These are phyloP conservation scores for Starmerella sp. DNA, from an alignment of 805 yeast species.

Conservation along the genomic window DNA sequence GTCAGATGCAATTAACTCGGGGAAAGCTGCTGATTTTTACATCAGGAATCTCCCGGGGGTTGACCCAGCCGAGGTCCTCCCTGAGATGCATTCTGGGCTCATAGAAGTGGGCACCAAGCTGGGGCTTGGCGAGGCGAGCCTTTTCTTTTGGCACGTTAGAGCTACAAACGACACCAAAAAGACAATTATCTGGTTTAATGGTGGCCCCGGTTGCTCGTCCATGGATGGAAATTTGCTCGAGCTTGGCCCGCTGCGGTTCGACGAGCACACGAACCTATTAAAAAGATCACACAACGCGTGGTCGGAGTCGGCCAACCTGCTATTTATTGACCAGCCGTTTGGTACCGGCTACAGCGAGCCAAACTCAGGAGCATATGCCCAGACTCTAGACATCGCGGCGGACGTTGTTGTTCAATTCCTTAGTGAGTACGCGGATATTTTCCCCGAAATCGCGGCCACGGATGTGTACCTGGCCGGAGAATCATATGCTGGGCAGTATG, in stretches of 20 bases:
- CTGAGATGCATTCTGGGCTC: constrained; percentile 47
- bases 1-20: constrained; percentile 5
- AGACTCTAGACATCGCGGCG: constrained; percentile 38
- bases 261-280: constrained; percentile 30
- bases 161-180: constrained; percentile 26
- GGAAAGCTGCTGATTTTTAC: constrained; percentile 19
- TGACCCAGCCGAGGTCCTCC: constrained; percentile 23
- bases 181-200: constrained; percentile 74
- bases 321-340: constrained; percentile 88
- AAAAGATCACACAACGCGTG: constrained; percentile 59
- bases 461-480: constrained; percentile 83
- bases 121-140: constrained; percentile 34
- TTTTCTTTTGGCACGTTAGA: constrained; percentile 69
- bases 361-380: constrained; percentile 34
- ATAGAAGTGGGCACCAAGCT: constrained; percentile 44
- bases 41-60: constrained; percentile 30
- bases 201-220: constrained; percentile 98
- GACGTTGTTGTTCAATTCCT: constrained; percentile 55
- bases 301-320: constrained; percentile 65
- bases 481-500: constrained; percentile 93
- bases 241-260: constrained; percentile 72
- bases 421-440: constrained; percentile 50
- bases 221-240: constrained; percentile 96
- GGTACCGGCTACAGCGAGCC: constrained; percentile 83
- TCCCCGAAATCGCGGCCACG: constrained; percentile 57